phyloP scores from a whole-genome alignment of 345 rosid genomes.

The Rubroshorea leprosula region DNA sequence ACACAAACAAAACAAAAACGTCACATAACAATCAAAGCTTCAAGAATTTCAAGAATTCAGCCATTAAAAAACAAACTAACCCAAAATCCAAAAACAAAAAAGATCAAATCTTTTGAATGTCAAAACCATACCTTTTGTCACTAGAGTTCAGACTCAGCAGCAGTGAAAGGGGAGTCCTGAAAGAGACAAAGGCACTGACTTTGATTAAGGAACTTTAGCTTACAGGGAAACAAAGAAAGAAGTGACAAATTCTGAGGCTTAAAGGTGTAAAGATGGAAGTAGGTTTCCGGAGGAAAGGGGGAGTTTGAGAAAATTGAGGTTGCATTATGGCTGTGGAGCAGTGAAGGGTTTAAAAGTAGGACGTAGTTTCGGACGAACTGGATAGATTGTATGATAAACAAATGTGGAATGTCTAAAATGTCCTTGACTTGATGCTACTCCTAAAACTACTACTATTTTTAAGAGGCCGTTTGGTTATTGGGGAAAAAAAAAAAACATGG shows the following conservation, averaged over 20 bases:
- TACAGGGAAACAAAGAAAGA: background rate
- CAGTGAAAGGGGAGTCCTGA: background rate
- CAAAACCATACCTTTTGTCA: constrained; percentile 18
- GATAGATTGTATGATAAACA: constrained; percentile 10
- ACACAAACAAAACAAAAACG: background rate
- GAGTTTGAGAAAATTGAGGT: constrained; percentile 14
- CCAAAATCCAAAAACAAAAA: background rate
- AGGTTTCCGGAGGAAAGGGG: constrained; percentile 1
- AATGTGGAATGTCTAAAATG: constrained; percentile 16
- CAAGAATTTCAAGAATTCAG: constrained; percentile 1
- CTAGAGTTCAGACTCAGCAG: background rate
- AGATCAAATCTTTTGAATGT: background rate
- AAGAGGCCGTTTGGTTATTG: background rate
- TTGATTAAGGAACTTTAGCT: background rate
- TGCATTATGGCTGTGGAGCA: background rate
- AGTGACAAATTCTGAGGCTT: constrained; percentile 17
- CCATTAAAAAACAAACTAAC: background rate
- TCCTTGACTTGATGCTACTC: constrained; percentile 10
- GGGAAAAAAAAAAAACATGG: too few species aligned
- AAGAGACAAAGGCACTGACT: background rate
- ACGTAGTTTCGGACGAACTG: constrained; percentile 23
- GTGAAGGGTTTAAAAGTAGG: constrained; percentile 7
- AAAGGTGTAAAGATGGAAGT: constrained; percentile 13
- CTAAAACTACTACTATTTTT: background rate
- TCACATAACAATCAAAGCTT: background rate